These are phyloP conservation scores for Omphalotus guepiniiformis DNA, from an alignment of 768 basidiomycete species.

Conservation along the genomic window DNA sequence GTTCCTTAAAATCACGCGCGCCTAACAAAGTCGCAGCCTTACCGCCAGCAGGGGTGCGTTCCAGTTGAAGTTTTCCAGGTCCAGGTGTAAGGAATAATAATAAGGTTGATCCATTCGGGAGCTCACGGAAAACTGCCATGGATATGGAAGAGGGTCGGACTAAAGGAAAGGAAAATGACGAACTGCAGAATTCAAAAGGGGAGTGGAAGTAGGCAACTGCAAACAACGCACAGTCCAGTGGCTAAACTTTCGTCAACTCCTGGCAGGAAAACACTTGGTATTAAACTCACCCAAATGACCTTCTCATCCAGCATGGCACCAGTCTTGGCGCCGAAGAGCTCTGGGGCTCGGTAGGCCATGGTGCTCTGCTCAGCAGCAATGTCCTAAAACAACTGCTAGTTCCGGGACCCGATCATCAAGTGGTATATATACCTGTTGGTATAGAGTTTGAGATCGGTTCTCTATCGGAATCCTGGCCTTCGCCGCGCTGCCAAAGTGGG, in stretches of 20 bases:
- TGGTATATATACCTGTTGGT: constrained; percentile 66
- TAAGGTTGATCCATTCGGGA: too few species aligned
- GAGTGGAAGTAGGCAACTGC: constrained; percentile 95
- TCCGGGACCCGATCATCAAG: neutral
- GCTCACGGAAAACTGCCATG: constrained; percentile 93
- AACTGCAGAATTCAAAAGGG: constrained; percentile 90
- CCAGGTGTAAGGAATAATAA: too few species aligned
- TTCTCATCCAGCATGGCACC: constrained; percentile 85
- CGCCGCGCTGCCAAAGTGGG: constrained; percentile 90
- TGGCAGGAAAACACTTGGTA: neutral
- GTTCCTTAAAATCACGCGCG: too few species aligned
- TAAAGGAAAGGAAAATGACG: too few species aligned
- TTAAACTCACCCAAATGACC: constrained; percentile 77
- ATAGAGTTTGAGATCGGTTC: constrained; percentile 79
- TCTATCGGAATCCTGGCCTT: constrained; percentile 82
- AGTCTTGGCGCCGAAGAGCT: constrained; percentile 96
- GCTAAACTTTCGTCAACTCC: constrained; percentile 41
- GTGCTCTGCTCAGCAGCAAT: constrained; percentile 97
- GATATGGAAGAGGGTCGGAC: constrained; percentile 96
- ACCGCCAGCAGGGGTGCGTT: too few species aligned
- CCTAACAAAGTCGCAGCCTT: too few species aligned
- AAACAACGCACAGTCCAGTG: constrained; percentile 91
- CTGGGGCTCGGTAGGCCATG: constrained; percentile 98
- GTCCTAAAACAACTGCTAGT: constrained; percentile 44
- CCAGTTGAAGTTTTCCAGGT: too few species aligned